These are phyloP conservation scores for Fusarium neocosmosporiellum DNA, from an alignment of 2,329 filamentous ascomycete genomes.

Conservation along the genomic window DNA sequence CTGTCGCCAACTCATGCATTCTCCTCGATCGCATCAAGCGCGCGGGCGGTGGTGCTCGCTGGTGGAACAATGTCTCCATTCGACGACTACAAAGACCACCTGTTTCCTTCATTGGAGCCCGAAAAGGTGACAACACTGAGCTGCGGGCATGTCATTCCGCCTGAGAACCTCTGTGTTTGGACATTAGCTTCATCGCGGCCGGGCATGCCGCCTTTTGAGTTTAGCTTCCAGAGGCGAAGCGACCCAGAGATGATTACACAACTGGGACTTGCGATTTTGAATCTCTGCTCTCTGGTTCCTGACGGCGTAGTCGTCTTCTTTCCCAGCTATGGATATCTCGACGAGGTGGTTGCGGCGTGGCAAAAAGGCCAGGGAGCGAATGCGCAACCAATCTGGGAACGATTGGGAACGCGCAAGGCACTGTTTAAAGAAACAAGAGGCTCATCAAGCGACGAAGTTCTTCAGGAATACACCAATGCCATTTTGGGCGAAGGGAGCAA, in stretches of 20 bases:
- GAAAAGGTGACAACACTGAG: conserved; percentile 81
- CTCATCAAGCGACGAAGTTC: conserved; percentile 73
- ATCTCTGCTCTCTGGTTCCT: conserved; percentile 78
- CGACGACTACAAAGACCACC: conserved; percentile 85
- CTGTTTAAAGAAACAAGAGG: conserved; percentile 70
- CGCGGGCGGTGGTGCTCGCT: conserved; percentile 88
- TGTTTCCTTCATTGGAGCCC: conserved; percentile 79
- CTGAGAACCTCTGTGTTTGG: conserved; percentile 82
- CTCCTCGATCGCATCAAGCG: conserved; percentile 84
- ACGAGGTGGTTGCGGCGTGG: conserved; percentile 76
- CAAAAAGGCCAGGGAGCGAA: conserved; percentile 50
- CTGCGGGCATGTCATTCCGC: conserved; percentile 93
- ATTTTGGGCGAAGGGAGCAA: conserved; percentile 62
- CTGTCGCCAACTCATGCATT: conserved; percentile 94
- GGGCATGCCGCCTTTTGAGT: conserved; percentile 74
- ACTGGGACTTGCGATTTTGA: conserved; percentile 78
- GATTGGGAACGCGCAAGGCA: conserved; percentile 67
- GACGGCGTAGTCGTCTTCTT: conserved; percentile 97
- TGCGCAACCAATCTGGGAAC: conserved; percentile 65
- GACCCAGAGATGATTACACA: conserved; percentile 77
- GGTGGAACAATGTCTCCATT: conserved; percentile 99
- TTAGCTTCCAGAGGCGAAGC: conserved; percentile 83
- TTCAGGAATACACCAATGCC: conserved; percentile 77
- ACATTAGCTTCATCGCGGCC: conserved; percentile 66
- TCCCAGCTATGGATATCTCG: conserved; percentile 91